These are phyloP conservation scores for Starmerella bombi DNA, from an alignment of 805 yeast genomes.

Conservation along the genomic window DNA sequence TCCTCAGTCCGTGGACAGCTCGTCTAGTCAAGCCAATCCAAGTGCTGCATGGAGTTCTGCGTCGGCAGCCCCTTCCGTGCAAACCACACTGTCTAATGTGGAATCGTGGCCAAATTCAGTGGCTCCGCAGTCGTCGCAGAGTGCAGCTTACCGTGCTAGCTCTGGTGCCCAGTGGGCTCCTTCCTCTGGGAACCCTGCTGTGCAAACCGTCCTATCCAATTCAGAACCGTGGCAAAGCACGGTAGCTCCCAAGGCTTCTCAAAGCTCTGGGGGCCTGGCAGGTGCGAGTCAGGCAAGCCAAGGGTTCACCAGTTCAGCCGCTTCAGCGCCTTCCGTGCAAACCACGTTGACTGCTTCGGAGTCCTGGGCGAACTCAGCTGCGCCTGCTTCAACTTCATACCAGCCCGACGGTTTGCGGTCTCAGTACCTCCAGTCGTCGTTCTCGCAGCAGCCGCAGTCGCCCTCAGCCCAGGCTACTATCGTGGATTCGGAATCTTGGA, in stretches of 20 bases:
- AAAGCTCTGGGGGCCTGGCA: no score
- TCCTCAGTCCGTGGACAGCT: not conserved
- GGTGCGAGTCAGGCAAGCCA: no score
- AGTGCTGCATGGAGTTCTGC: not conserved
- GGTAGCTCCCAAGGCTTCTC: not conserved
- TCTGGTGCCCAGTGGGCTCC: no score
- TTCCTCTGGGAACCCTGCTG: slow-evolving; percentile 8
- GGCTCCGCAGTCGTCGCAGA: slow-evolving; percentile 18
- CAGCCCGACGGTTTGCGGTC: not conserved
- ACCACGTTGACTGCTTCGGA: not conserved
- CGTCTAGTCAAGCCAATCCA: not conserved
- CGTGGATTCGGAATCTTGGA: not conserved
- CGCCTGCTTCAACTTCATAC: not conserved
- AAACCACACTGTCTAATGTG: slow-evolving; percentile 21
- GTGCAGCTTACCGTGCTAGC: no score
- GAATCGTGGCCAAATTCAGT: slow-evolving; percentile 21
- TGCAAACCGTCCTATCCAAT: slow-evolving; percentile 22
- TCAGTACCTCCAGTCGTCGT: no score
- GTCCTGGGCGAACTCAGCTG: not conserved
- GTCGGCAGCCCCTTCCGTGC: slow-evolving; percentile 14
- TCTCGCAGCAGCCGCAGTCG: no score
- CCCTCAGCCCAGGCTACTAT: not conserved
- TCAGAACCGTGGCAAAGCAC: not conserved
- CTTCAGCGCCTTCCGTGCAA: not conserved
- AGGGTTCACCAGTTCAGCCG: not conserved